Base-by-base conservation (phyloP, 768 basidiomycete species). In the Udeniomyces megalosporus region DNA sequence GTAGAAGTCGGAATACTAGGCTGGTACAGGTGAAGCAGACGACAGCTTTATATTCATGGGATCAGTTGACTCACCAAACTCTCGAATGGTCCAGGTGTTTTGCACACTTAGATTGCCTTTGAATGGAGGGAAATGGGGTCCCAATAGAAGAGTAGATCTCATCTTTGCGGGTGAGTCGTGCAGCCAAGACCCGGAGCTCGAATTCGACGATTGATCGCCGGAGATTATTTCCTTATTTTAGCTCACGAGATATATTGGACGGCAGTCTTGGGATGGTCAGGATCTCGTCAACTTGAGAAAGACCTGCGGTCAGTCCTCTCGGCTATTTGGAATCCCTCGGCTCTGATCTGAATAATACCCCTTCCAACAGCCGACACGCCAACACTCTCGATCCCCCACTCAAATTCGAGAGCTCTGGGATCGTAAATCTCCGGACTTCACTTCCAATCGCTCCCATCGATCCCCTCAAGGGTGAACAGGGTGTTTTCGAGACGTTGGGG, bases 261-360 rank as follows among this genome's bases (percentile, higher is more conserved):
- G 1, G 88, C 88, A 0, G 81, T 95, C 1, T 78, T 89, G 29
- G 91, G 92, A 57, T 96, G 91, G 91, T 85, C 84, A 5, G 90
- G 91, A 0, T 90, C 86, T 4, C 88, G 80, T 65, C 85, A 88
- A 82, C 93, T 95, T 70, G 81, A 93, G 72, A 76, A 88, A 29
- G 91, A 93, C 73, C 71, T 95, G 54, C 78, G 86, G 65, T 82
- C 80, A 84, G 84, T 1, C 86, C 86, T 69, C 73, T 78, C 47
- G 71, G 76, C 66, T 80, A 74, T 84, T 82, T 66, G 31, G n/a
- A n/a, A n/a, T n/a, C 76, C 61, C n/a, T 45, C 8, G 0, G 8
- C 38, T 28, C 24, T 17, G 42, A 46, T 32, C 2, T 29, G 10
- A 32, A 20, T 29, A 65, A 42, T 59, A 58, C 62, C 22, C 54